phyloP scores from a whole-genome alignment of 805 yeast species.

The Ogataea trehaloabstinens region DNA sequence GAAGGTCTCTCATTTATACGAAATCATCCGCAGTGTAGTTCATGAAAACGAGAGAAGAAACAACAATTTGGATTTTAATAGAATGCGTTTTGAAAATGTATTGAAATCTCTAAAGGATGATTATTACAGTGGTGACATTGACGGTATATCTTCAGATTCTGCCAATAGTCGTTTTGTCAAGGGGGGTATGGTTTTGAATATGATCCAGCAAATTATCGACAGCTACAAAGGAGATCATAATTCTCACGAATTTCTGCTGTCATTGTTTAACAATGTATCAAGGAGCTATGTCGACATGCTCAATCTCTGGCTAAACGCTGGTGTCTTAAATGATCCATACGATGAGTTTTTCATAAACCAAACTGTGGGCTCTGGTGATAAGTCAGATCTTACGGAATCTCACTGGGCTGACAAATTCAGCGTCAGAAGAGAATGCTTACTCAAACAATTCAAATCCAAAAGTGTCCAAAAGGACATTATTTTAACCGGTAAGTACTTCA shows the following conservation, averaged over 20 bases:
- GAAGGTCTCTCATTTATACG: conserved; percentile 55
- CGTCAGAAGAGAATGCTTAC: conserved; percentile 70
- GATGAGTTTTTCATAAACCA: conserved; percentile 77
- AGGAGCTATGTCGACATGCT: conserved; percentile 63
- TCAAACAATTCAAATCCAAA: conserved; percentile 56
- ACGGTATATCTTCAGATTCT: conserved; percentile 50
- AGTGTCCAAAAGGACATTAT: conserved; percentile 63
- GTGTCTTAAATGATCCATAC: conserved; percentile 72
- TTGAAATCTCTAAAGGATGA: conserved; percentile 40
- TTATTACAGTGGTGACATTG: conserved; percentile 44
- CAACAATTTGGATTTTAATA: conserved; percentile 27
- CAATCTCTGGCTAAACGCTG: conserved; percentile 75
- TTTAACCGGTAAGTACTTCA: conserved; percentile 80
- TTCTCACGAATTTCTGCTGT: conserved; percentile 49
- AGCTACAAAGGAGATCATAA: conserved; percentile 63
- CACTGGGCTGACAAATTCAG: conserved; percentile 77
- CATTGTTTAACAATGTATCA: conserved; percentile 58
- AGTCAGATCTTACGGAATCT: conserved; percentile 41
- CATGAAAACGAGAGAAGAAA: conserved; percentile 42
- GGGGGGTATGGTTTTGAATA: conserved; percentile 72
- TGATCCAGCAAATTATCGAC: conserved; percentile 58
- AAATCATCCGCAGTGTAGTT: conserved; percentile 52
- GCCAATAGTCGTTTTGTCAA: conserved; percentile 54
- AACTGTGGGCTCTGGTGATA: conserved; percentile 5
- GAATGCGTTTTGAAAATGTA: conserved; percentile 30